Base-by-base conservation (phyloP, 495 filamentous ascomycete species). In the Ascobolus immersus region DNA sequence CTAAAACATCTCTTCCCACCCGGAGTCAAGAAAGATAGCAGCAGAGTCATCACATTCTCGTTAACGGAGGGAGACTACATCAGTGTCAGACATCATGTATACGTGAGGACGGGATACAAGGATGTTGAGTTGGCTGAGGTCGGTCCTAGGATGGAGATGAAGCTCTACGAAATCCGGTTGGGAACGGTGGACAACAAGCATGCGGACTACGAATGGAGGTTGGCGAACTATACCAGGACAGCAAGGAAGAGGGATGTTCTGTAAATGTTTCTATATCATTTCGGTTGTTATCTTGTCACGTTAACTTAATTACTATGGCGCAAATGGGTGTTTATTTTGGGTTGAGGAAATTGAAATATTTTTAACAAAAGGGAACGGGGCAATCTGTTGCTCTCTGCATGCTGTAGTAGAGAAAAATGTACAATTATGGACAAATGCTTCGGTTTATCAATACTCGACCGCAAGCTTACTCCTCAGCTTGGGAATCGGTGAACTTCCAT, bases 1-100 rank as follows among this genome's bases (percentile, higher is more conserved):
- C 51, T 99, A 24, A 86, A 93, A 55, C 84, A 99, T 49, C 57
- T 99, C 28, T 99, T 89, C 44, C 86, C 86, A 1, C 86, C 86
- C 0, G 66, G 60, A 32, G 50, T 55, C 28, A 89, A 80, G 48
- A 57, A 84, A 13, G 89, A 86, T 38, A 89, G 71, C 46, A 25
- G n/a, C 7, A 61, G 86, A 40, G 71, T 94, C 4, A 77, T 96
- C 21, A 91, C 72, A 14, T 99, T 99, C 52, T 74, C 78, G 44
- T 91, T 92, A 44, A 77, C 81, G 34, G 84, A 94, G 47, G 47
- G 47, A 0, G 86, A 94, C 45, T 76, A 67, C 39, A 84, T 94
- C 30, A 84, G 93, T 47, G 65, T 81, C 30, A 64, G 74, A 11
- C 77, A 80, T 52, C 74, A 78, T 44, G 73, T 80, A 5, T 81